Evolutionary conservation across 140 eudicot species (phyloP).

Genomic region (Bidens hawaiensis): DNA sequence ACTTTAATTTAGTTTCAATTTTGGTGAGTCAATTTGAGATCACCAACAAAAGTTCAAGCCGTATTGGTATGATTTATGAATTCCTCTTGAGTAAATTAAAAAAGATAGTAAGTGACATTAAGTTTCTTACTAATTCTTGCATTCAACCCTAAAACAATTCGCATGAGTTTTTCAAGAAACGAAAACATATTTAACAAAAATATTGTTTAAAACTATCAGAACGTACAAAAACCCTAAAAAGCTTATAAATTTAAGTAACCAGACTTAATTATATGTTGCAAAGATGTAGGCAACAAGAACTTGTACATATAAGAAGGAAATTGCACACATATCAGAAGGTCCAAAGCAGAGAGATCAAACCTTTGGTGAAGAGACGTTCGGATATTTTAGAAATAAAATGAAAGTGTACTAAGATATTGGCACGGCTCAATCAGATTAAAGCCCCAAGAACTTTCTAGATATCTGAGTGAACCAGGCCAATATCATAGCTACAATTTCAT

Average conservation of each 20-base stretch:
- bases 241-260: no score
- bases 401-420: constrained; percentile 59
- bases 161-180: no score
- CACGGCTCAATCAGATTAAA: constrained; percentile 74
- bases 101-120: background rate
- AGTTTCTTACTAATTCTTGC: background rate
- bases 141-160: no score
- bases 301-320: background rate
- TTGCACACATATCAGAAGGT: background rate
- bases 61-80: background rate
- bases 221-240: background rate
- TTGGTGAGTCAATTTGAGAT: background rate
- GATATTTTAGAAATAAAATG: constrained; percentile 17
- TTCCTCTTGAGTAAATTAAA: background rate
- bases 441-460: background rate
- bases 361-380: background rate
- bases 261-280: background rate
- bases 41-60: background rate
- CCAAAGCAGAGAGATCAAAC: constrained; percentile 4
- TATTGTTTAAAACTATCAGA: background rate
- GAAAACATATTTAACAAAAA: no score
- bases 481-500: constrained; percentile 52
- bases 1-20: background rate
- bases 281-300: background rate
- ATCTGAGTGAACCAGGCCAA: constrained; percentile 81